Evolutionary conservation across 495 filamentous ascomycete genomes (phyloP), one percentile per base, ranked within the genome.

Genomic region (Neurospora terricola): DNA sequence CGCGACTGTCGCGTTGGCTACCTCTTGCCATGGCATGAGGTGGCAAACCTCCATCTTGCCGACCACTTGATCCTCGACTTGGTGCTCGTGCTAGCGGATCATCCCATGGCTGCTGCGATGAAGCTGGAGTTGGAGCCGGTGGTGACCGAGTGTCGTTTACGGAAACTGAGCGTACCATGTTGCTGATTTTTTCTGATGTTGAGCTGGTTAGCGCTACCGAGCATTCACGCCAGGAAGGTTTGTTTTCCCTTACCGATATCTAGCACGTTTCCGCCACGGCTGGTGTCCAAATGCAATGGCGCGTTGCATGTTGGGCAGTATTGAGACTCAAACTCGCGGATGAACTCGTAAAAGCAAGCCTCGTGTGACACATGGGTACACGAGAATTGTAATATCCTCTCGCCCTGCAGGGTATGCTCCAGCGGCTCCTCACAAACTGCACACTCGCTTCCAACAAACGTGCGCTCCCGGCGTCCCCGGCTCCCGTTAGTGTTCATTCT

Each of bases 281-380:
- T 98, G 5, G 94, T 96, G 82, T 99, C 96, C 69, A 99, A 83
- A 38, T 94, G 94, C 34, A 99, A 82, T 40, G 96, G 94, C 72
- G 93, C 92, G 86, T 97, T 93, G 82, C 96, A 99, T 74, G 93
- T 91, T 43, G 96, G 96, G 81, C 96, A 99, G 80, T 91, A 94
- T 77, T 99, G 94, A 48, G 93, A 93, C 75, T 99, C 96, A 74
- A 93, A 92, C 80, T 97, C 95, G 74, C 93, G 92, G 76, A 99
- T 96, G 78, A 94, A 98, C 82, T 99, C 96, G 82, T 98, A 99
- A 81, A 99, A 99, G 83, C 96, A 99, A 23, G 96, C 96, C 80
- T 98, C 96, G 78, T 99, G 96, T 18, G 95, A 93, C 40, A 99
- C 96, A 80, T 99, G 96, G 12, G 90, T 87, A 81, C 96, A 99